phyloP scores from a whole-genome alignment of 768 basidiomycete species.

The Wakefieldia striispora region DNA sequence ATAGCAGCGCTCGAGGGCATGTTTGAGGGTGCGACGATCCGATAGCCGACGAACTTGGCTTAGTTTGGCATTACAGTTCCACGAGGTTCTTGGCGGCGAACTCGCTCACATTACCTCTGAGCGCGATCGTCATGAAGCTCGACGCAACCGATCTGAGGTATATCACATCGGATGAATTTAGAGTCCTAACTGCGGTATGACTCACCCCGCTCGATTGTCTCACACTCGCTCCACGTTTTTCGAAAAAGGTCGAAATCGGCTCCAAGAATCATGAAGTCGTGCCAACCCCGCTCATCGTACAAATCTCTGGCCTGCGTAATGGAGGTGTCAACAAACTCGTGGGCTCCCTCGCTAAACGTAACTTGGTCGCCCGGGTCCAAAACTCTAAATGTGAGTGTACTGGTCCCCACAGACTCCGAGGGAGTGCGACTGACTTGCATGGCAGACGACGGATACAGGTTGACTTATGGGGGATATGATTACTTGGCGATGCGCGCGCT shows the following conservation, averaged over 20 bases:
- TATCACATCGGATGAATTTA: slow-evolving; percentile 87
- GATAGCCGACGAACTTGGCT: neutral
- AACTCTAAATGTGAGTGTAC: slow-evolving; percentile 78
- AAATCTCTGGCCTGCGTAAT: slow-evolving; percentile 87
- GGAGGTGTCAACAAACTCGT: slow-evolving; percentile 94
- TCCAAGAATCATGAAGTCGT: slow-evolving; percentile 98
- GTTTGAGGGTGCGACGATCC: neutral
- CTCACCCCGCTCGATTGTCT: neutral
- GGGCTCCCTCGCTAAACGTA: slow-evolving; percentile 87
- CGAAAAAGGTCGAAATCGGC: slow-evolving; percentile 90
- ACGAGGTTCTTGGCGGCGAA: neutral
- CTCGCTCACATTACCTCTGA: neutral
- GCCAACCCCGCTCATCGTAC: slow-evolving; percentile 82
- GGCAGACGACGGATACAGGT: slow-evolving; percentile 91
- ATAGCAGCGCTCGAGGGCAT: slow-evolving; percentile 23
- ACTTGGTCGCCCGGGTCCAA: slow-evolving; percentile 84
- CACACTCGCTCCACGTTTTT: neutral
- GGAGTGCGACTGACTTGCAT: slow-evolving; percentile 3
- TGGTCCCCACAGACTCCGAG: neutral
- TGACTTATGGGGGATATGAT: slow-evolving; percentile 99
- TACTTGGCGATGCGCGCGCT: slow-evolving; percentile 92
- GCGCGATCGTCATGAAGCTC: slow-evolving; percentile 65
- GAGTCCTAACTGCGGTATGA: slow-evolving; percentile 89
- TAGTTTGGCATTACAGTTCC: slow-evolving; percentile 4
- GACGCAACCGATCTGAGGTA: slow-evolving; percentile 95